Percentiles rank a stretch among this genome's conserved stretches.
Evolutionary conservation across 1,284 basidiomycete genomes (phyloP).

Genomic region (Rhodofomes roseus): DNA sequence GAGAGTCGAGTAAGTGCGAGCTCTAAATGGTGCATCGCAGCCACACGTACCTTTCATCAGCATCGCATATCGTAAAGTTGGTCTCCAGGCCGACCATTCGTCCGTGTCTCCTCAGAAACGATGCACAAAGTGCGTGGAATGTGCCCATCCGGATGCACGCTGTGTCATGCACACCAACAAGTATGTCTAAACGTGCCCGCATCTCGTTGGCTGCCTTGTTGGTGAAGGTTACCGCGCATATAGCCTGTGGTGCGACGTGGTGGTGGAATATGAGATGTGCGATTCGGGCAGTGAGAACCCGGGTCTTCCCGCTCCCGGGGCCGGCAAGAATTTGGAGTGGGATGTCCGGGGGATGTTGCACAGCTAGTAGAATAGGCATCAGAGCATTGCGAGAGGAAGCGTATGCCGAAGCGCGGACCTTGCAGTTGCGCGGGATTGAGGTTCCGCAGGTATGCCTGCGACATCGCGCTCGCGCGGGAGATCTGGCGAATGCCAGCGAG

Average conservation of each 20-base stretch:
- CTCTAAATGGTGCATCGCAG: background rate
- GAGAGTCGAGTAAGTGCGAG: constrained; percentile 1
- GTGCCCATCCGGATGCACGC: constrained; percentile 72
- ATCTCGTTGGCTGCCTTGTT: constrained; percentile 93
- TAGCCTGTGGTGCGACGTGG: constrained; percentile 51
- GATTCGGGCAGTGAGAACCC: constrained; percentile 72
- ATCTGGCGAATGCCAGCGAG: background rate
- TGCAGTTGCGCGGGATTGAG: constrained; percentile 19
- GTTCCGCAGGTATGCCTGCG: constrained; percentile 5
- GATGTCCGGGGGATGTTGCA: constrained; percentile 54
- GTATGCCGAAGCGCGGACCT: constrained; percentile 5
- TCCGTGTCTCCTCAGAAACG: constrained; percentile 68
- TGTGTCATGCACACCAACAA: constrained; percentile 69
- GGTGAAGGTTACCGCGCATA: constrained; percentile 82
- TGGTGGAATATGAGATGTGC: constrained; percentile 70
- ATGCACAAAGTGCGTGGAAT: constrained; percentile 80
- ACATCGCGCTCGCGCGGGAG: background rate
- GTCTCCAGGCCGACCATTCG: constrained; percentile 56
- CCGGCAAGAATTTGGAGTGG: constrained; percentile 84
- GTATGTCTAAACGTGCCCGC: constrained; percentile 64
- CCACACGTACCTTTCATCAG: constrained; percentile 69
- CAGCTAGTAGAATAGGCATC: constrained; percentile 46
- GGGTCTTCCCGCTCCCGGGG: constrained; percentile 76
- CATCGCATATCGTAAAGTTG: constrained; percentile 84
- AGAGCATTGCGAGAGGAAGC: background rate